These are phyloP conservation scores for Carex pumila DNA, from an alignment of 176 grass and related monocot genomes.

Conservation along the genomic window DNA sequence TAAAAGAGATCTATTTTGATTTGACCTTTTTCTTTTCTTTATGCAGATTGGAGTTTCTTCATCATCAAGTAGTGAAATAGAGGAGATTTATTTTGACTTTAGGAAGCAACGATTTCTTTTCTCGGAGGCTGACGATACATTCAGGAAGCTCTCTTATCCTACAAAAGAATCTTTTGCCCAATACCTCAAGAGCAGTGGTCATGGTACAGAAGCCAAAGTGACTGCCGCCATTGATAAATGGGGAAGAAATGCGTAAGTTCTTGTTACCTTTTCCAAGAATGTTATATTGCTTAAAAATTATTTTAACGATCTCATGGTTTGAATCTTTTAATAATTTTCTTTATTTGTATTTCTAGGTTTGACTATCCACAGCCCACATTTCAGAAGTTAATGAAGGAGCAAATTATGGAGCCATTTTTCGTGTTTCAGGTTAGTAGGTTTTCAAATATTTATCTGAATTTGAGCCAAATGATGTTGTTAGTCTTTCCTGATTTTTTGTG, in stretches of 20 bases:
- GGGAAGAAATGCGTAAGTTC: constrained; percentile 95
- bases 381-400: constrained; percentile 97
- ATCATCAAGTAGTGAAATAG: constrained; percentile 42
- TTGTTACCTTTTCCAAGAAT: neutral
- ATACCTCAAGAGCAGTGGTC: constrained; percentile 71
- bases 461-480: constrained; percentile 2
- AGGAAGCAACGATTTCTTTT: constrained; percentile 96
- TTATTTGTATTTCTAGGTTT: constrained; percentile 54
- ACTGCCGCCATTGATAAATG: constrained; percentile 68
- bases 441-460: constrained; percentile 10
- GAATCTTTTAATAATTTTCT: neutral
- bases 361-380: constrained; percentile 99
- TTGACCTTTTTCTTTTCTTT: neutral
- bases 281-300: neutral
- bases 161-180: constrained; percentile 66
- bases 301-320: neutral
- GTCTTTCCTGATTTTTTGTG: constrained; percentile 19
- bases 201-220: constrained; percentile 93
- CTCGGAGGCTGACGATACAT: constrained; percentile 57
- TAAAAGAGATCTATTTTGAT: neutral
- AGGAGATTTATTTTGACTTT: constrained; percentile 97
- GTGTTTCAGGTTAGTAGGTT: constrained; percentile 80
- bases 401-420: constrained; percentile 94
- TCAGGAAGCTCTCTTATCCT: constrained; percentile 73
- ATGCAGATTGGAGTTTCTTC: constrained; percentile 50